Conservation (phyloP, 352 stramenopile genomes). For the Stephanocyclus meneghinianus region DNA sequence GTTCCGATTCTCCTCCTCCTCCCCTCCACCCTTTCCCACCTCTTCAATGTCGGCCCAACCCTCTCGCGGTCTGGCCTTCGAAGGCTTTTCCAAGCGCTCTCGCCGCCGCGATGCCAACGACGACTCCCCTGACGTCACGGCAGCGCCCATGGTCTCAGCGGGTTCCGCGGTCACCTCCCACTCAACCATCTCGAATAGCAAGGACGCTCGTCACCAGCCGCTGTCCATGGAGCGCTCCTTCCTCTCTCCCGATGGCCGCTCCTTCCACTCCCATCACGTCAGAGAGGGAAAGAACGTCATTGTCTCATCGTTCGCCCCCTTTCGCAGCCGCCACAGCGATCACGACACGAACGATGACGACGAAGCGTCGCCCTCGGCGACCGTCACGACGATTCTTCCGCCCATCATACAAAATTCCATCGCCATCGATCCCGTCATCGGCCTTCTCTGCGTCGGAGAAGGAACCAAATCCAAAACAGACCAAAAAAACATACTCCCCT, state of each 20-base stretch:
- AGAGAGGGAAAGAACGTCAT: slow-evolving; percentile 39
- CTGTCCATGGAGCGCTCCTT: slow-evolving; percentile 29
- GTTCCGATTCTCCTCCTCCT: slow-evolving; percentile 7
- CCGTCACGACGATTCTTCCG: slow-evolving; percentile 37
- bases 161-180: not conserved
- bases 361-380: not conserved
- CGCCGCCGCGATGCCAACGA: not conserved
- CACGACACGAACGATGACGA: not conserved
- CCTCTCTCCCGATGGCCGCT: slow-evolving; percentile 54
- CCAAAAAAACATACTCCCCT: slow-evolving; percentile 35
- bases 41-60: not conserved
- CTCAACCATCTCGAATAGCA: not conserved
- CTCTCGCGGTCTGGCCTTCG: not conserved
- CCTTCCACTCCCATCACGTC: slow-evolving; percentile 59
- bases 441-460: slow-evolving; percentile 65
- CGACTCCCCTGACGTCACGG: too few species aligned
- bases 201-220: not conserved
- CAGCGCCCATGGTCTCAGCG: not conserved
- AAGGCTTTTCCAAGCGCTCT: not conserved
- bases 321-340: slow-evolving; percentile 9
- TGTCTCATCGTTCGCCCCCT: slow-evolving; percentile 58
- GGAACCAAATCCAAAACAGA: slow-evolving; percentile 4
- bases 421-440: slow-evolving; percentile 59
- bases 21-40: not conserved
- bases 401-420: slow-evolving; percentile 53